Base-by-base conservation (phyloP, 257 asterid genomes). In the Solanum acaule region DNA sequence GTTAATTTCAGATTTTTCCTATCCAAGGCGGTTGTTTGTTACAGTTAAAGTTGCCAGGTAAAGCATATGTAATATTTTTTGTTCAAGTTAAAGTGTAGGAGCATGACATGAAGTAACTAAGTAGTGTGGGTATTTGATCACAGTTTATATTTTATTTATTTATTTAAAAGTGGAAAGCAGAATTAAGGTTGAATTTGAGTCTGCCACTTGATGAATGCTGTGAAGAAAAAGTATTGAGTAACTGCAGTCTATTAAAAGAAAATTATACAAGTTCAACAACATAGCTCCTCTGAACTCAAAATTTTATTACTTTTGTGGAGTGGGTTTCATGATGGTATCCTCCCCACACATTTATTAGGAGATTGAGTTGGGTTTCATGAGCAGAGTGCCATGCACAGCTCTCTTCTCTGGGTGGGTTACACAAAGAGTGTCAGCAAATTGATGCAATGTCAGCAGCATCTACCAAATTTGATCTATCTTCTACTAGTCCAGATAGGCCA, bases 401-500 rank as follows among this genome's bases (percentile, higher is more conserved):
- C 95, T 94, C 96, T 93, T 92, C 90, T 91, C 92, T 90, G 93
- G 92, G 89, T 92, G 90, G 88, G 89, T 89, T 91, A 92, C 93
- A 93, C 92, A 85, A 93, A 91, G 88, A 88, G 92, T 70, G 91
- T 88, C 92, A 90, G 94, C 93, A 90, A 91, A 89, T 92, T 93
- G 95, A 93, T 93, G 94, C 96, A 78, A 96, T 96, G 99, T 93
- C 56, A 46, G 56, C 98, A 90, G 96, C 98, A 90, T 94, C 98
- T 90, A 93, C 95, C 92, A 96, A 95, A 92, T 94, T 92, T 90
- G 98, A 95, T 92, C 90, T 90, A 75, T 92, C 98, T 93, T 94
- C 98, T 86, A 92, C 93, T 92, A 95, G 98, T 93, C 97, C 98
- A 85, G 98, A 96, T 91, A 95, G 96, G 95, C 91, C 94, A n/a